Conservation (phyloP, 176 grass and related monocot genomes). For the Phragmites australis region DNA sequence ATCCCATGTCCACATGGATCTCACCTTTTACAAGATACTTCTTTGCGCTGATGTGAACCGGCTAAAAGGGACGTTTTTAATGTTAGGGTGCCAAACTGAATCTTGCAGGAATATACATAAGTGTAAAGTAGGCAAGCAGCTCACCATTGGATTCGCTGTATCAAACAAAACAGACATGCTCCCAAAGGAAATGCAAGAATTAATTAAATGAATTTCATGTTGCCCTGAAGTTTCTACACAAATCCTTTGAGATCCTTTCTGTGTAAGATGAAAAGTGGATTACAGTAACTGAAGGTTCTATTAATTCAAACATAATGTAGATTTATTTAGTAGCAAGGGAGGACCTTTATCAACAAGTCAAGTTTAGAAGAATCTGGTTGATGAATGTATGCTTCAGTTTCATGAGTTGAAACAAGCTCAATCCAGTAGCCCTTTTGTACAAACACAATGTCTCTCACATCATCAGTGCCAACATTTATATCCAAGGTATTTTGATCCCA, state of each 20-base stretch:
- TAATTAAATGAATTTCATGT: slow-evolving; percentile 85
- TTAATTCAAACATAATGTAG: slow-evolving; percentile 18
- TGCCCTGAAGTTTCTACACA: slow-evolving; percentile 80
- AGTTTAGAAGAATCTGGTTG: slow-evolving; percentile 74
- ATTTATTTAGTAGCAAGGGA: slow-evolving; percentile 20
- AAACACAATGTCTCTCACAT: slow-evolving; percentile 80
- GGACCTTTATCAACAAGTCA: slow-evolving; percentile 82
- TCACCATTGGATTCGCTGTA: slow-evolving; percentile 61
- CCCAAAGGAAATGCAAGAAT: slow-evolving; percentile 90
- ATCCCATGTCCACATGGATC: slow-evolving; percentile 64
- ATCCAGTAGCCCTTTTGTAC: slow-evolving; percentile 92
- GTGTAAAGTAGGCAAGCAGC: slow-evolving; percentile 16
- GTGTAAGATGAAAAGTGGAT: slow-evolving; percentile 33
- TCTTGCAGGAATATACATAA: slow-evolving; percentile 15
- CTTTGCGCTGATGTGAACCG: slow-evolving; percentile 75
- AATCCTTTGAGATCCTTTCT: slow-evolving; percentile 88
- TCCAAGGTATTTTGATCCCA: slow-evolving; percentile 75
- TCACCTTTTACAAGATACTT: slow-evolving; percentile 92
- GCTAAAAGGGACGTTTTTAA: slow-evolving; percentile 49
- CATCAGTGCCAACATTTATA: slow-evolving; percentile 74
- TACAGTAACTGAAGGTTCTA: slow-evolving; percentile 22
- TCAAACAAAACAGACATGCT: slow-evolving; percentile 64
- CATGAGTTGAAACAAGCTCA: slow-evolving; percentile 78
- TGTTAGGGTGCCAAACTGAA: slow-evolving; percentile 35
- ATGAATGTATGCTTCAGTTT: slow-evolving; percentile 73